Conservation (phyloP, 2,329 filamentous ascomycete genomes). For the Sarocladiaceae sp. region DNA sequence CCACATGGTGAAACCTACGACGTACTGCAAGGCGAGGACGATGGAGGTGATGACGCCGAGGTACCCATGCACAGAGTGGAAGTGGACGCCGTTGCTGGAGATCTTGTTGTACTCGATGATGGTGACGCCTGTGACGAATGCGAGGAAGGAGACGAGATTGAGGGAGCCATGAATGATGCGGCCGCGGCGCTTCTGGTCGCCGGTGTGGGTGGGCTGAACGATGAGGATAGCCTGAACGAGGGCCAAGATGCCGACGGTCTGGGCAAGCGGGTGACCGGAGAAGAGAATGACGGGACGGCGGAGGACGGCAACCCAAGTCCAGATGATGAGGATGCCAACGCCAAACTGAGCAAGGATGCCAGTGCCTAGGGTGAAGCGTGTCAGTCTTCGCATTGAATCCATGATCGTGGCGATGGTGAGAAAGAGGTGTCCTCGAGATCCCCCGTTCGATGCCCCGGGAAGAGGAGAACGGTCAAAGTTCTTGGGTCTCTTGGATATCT, state of each 20-base stretch:
- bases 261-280: constrained; percentile 76
- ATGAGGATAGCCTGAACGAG: constrained; percentile 75
- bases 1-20: constrained; percentile 79
- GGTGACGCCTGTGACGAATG: constrained; percentile 58
- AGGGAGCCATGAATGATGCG: constrained; percentile 61
- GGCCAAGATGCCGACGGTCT: constrained; percentile 62
- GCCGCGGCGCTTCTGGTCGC: constrained; percentile 61
- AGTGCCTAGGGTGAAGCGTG: constrained; percentile 53
- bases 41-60: constrained; percentile 73
- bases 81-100: constrained; percentile 59
- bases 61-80: constrained; percentile 74
- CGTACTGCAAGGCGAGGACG: constrained; percentile 63
- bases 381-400: neutral
- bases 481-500: too few relatives aligned
- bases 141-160: constrained; percentile 57
- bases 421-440: too few relatives aligned
- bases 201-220: constrained; percentile 79
- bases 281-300: constrained; percentile 69
- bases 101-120: constrained; percentile 84
- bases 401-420: neutral
- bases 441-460: too few relatives aligned
- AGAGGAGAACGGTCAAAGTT: too few relatives aligned
- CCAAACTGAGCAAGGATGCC: constrained; percentile 75
- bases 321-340: constrained; percentile 64
- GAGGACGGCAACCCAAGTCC: constrained; percentile 75